phyloP scores from a whole-genome alignment of 495 filamentous ascomycete genomes.

The Penicillium angulare region DNA sequence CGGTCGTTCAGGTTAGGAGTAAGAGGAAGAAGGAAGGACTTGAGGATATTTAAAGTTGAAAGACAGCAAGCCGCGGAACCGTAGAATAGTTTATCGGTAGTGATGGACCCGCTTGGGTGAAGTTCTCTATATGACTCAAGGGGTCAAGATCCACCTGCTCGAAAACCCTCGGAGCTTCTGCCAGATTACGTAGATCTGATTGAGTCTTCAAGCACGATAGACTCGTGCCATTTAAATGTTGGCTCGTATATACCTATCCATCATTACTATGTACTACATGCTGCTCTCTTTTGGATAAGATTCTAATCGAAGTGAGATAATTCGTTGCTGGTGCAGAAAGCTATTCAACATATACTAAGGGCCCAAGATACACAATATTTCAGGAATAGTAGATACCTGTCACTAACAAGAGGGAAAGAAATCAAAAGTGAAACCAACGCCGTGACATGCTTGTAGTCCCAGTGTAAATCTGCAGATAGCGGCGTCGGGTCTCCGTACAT shows the following conservation, averaged over 20 bases:
- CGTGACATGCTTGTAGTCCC: conserved; percentile 26
- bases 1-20: too few species aligned
- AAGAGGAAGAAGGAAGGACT: too few species aligned
- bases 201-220: too few species aligned
- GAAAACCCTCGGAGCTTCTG: too few species aligned
- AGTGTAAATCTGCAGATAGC: conserved; percentile 1
- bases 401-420: conserved; percentile 7
- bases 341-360: conserved; percentile 4
- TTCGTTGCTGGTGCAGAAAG: conserved; percentile 1
- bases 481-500: too few species aligned
- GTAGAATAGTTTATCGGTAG: too few species aligned
- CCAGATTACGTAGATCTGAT: too few species aligned
- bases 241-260: too few species aligned
- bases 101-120: not conserved
- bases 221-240: too few species aligned
- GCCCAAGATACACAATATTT: conserved; percentile 13
- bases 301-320: not conserved
- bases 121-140: not conserved
- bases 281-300: not conserved
- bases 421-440: conserved; percentile 21
- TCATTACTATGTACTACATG: not conserved
- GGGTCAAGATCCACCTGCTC: not conserved
- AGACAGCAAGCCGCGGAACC: too few species aligned
- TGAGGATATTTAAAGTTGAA: too few species aligned
- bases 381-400: conserved; percentile 9